Percentiles rank a stretch among this genome's conserved stretches.
Conservation (phyloP, 305 asterid species). For the Plantago rigida region DNA sequence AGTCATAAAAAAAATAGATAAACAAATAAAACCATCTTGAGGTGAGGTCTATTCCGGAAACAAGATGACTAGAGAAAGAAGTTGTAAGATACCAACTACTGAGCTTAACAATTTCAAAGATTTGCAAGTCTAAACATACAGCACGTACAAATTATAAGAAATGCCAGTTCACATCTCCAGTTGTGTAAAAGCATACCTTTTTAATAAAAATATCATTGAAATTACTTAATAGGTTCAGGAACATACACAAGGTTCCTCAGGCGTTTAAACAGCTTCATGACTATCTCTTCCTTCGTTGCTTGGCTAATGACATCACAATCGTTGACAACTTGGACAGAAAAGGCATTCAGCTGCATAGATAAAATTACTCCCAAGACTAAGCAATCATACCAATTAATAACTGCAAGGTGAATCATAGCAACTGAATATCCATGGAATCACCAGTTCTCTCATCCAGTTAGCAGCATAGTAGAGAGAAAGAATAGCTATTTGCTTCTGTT, state of each 20-base stretch:
- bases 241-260: conserved; percentile 80
- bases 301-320: conserved; percentile 52
- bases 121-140: too few relatives aligned
- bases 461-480: conserved; percentile 72
- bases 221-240: conserved; percentile 22
- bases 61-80: too few relatives aligned
- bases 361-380: conserved; percentile 25
- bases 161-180: too few relatives aligned
- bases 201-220: background rate
- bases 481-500: conserved; percentile 55
- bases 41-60: too few relatives aligned
- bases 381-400: background rate
- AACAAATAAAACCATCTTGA: too few relatives aligned
- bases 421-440: conserved; percentile 29
- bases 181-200: background rate
- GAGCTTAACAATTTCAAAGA: too few relatives aligned
- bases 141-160: too few relatives aligned
- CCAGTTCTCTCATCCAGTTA: conserved; percentile 90
- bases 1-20: too few relatives aligned
- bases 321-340: conserved; percentile 58
- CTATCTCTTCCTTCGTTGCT: conserved; percentile 56
- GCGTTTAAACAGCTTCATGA: conserved; percentile 59
- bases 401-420: background rate
- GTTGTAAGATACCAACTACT: too few relatives aligned
- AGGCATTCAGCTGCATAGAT: conserved; percentile 62